Base-by-base conservation (phyloP, 768 basidiomycete genomes). In the Chalciporus chontae region DNA sequence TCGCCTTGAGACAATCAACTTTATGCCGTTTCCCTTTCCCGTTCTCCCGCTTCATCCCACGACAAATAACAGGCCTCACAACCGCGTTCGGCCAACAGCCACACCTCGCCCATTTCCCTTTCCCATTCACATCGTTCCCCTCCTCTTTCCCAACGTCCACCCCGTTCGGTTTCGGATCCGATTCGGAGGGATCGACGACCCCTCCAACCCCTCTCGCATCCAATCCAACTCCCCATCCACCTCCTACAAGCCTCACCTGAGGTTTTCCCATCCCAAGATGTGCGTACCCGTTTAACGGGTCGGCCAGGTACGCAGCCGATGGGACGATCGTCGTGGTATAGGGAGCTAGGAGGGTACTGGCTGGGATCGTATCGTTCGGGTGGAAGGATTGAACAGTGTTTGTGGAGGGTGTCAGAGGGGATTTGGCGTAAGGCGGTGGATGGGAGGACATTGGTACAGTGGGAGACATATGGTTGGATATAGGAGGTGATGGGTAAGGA, bases 271-370 rank as follows among this genome's bases (percentile, higher is more conserved):
- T 79, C 9, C 93, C 92, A 15, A 84, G 74, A 53, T 84, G 81
- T 0, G 84, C 81, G 59, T 95, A 96, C n/a, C 85, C 86, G 60
- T 94, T 95, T 55, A 90, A 77, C 0, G 90, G 87, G 59, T 94
- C 88, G 4, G 74, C 64, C 24, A 91, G 76, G 67, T 96, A 96
- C 1, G 73, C 62, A 0, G 83, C 71, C 17, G 82, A 80, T 3
- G 87, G 83, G 14, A 81, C 76, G 45, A 94, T 77, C 19, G 80
- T 72, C 18, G 84, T 80, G 0, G 74, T 75, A 53, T 78, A 85
- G 0, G 86, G 83, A 0, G 85, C 75, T 37, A 95, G 77, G 48
- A 85, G 74, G 3, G 72, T 64, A 8, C 78, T 70, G 0, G 78
- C 71, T 0, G 80, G 69, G 32, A 92, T 75, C 2, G 83, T 71